Evolutionary conservation across 1,284 basidiomycete species (phyloP).

Genomic region (Singerocomus inundabilis): DNA sequence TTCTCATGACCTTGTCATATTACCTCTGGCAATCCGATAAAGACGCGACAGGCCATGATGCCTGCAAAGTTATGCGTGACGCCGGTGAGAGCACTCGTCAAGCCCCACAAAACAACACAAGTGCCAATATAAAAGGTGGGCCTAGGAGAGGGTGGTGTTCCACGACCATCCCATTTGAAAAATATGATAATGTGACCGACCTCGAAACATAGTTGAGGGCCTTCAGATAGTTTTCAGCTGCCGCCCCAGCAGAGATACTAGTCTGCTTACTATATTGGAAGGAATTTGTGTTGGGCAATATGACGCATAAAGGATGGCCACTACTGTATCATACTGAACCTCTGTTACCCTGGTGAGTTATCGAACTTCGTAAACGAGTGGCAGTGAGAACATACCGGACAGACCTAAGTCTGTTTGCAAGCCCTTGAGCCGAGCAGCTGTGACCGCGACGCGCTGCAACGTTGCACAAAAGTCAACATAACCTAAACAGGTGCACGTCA

Average conservation of each 20-base stretch:
- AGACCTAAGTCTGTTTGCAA: slow-evolving; percentile 56
- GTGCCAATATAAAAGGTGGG: slow-evolving; percentile 60
- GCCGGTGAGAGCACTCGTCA: slow-evolving; percentile 60
- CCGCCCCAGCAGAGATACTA: not conserved
- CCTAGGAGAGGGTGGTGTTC: slow-evolving; percentile 32
- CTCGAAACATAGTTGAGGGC: slow-evolving; percentile 52
- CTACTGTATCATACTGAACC: slow-evolving; percentile 58
- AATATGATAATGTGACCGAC: slow-evolving; percentile 32
- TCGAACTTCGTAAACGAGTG: slow-evolving; percentile 1
- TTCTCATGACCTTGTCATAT: not conserved
- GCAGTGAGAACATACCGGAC: slow-evolving; percentile 41
- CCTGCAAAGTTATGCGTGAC: too few species aligned
- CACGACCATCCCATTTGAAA: not conserved
- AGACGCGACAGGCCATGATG: slow-evolving; percentile 57
- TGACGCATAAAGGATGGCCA: slow-evolving; percentile 60
- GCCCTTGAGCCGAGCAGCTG: slow-evolving; percentile 58
- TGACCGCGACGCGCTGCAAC: slow-evolving; percentile 54
- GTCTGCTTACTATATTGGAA: slow-evolving; percentile 54
- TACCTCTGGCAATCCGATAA: slow-evolving; percentile 63
- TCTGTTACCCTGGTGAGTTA: slow-evolving; percentile 36
- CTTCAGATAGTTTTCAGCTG: slow-evolving; percentile 21
- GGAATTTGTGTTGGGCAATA: slow-evolving; percentile 65
- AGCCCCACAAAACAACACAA: slow-evolving; percentile 63
- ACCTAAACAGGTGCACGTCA: too few species aligned
- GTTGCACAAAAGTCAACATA: not conserved